A percentile compares a stretch with the other conserved stretches of the same genome.
Conservation (phyloP, 495 filamentous ascomycete genomes). For the Tuber microsphaerosporum region DNA sequence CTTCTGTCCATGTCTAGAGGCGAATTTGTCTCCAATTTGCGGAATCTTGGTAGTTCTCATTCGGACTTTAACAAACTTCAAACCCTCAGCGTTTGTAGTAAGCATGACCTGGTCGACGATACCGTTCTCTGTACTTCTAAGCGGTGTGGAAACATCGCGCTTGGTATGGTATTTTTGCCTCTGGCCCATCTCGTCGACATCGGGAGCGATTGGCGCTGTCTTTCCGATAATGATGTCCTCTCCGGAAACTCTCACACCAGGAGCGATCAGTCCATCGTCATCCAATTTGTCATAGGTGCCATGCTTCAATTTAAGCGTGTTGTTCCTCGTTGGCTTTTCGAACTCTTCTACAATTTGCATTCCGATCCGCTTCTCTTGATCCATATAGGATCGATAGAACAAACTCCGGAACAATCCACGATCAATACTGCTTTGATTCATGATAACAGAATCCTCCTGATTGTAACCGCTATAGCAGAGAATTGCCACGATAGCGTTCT, state of each 20-base stretch:
- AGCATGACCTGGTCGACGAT: conserved; percentile 90
- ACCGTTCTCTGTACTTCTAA: conserved; percentile 90
- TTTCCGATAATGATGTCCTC: conserved; percentile 99
- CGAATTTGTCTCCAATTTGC: conserved; percentile 99
- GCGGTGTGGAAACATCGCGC: conserved; percentile 86
- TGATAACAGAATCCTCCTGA: conserved; percentile 99
- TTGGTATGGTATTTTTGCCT: conserved; percentile 82
- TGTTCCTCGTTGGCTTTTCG: conserved; percentile 82
- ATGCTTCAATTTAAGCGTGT: conserved; percentile 83
- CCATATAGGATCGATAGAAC: conserved; percentile 94
- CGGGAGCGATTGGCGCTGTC: conserved; percentile 84
- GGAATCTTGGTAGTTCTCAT: conserved; percentile 96
- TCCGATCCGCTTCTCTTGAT: conserved; percentile 89
- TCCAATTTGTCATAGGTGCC: conserved; percentile 98
- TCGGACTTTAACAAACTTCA: conserved; percentile 91
- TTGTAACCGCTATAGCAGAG: conserved; percentile 98
- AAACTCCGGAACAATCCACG: conserved; percentile 93
- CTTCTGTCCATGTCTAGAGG: conserved; percentile 97
- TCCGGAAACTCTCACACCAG: conserved; percentile 86
- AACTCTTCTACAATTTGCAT: conserved; percentile 83
- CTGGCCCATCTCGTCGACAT: conserved; percentile 89
- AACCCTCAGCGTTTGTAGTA: conserved; percentile 82
- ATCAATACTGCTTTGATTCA: conserved; percentile 99
- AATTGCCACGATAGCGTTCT: conserved; percentile 98
- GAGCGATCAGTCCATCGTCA: conserved; percentile 85